Conservation (phyloP, 208 protist species). For the Trichomonas gallinae region DNA sequence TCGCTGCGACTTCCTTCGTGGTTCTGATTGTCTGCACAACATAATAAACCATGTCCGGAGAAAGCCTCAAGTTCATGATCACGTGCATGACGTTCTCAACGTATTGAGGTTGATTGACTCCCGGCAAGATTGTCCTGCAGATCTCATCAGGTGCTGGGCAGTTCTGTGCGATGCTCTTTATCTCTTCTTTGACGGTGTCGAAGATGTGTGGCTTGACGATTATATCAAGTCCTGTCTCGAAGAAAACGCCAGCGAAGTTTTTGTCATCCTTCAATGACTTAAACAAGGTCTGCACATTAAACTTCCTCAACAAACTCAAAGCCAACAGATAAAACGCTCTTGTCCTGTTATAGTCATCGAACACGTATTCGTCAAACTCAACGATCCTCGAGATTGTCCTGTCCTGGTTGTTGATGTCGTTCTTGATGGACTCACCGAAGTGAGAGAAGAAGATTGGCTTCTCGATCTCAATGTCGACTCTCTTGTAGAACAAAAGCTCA, state of each 20-base stretch:
- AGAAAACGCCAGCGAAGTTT: not conserved
- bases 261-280: not conserved
- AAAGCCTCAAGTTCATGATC: not conserved
- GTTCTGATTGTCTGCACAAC: not conserved
- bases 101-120: not conserved
- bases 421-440: not conserved
- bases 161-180: not conserved
- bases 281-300: not conserved
- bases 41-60: not conserved
- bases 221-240: not conserved
- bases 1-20: not conserved
- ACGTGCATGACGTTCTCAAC: not conserved
- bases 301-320: not conserved
- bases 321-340: not conserved
- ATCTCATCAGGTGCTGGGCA: not conserved
- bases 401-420: not conserved
- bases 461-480: not conserved
- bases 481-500: not conserved
- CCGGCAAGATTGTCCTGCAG: not conserved
- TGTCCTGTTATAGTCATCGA: not conserved
- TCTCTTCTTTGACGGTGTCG: not conserved
- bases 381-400: not conserved
- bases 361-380: not conserved
- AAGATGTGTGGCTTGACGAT: not conserved
- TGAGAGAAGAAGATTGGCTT: not conserved